Evolutionary conservation across 1,284 basidiomycete species (phyloP), one percentile per base, ranked within the genome.

Genomic region (Ceratobasidium theobromae): DNA sequence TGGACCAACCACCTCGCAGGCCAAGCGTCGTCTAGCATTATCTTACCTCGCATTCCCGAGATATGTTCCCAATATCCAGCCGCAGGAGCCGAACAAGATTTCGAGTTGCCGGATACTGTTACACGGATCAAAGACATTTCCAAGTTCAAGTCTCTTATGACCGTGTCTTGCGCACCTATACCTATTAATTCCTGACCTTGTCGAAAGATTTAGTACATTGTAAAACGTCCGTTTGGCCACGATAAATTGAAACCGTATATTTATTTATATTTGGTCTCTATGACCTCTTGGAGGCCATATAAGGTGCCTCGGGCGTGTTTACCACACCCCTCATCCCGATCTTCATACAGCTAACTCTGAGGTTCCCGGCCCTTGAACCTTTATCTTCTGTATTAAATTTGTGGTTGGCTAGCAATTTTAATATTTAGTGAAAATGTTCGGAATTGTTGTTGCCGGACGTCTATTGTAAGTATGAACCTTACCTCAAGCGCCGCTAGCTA

Each of bases 61-160:
- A 52, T 74, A 82, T 33, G 70, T 70, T 79, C 83, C 70, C 75
- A 80, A 69, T 79, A 84, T 66, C 84, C 87, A 21, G 71, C 76
- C 4, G 77, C 79, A 14, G 82, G 78, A 9, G 84, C 53, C 67
- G 64, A 64, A 21, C 70, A 64, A 21, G 71, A 69, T 11, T 67
- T 71, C 49, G 72, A 85, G 70, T 74, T 84, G 30, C 75, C 79
- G 58, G 77, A 79, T 1, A 80, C 81, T 25, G 87, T 84, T 11
- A 83, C 84, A 9, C 82, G 81, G 67, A 85, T 95, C 66, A 75
- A 86, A 66, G 88, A 95, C 73, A 75, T 87, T n/a, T 78, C 83
- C 65, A 76, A 74, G 25, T 95, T 95, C 81, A 94, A 88, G 78
- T 80, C 82, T 32, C 73, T 78, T 5, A 76, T 96, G 51, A 70